These are phyloP conservation scores for Byssochlamys sp. DNA, from an alignment of 2,329 filamentous ascomycete genomes.

Conservation along the genomic window DNA sequence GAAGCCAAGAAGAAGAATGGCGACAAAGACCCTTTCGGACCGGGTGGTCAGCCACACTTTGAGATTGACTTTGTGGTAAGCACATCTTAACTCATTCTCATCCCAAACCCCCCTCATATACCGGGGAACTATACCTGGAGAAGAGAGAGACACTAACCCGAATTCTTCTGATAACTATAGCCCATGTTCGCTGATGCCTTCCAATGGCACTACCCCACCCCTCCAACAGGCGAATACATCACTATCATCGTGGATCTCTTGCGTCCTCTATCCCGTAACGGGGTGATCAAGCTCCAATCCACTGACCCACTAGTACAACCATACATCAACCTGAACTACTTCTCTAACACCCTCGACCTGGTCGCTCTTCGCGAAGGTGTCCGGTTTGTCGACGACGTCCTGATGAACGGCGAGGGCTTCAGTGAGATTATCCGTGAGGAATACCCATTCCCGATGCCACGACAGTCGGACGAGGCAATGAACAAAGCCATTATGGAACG, in stretches of 20 bases:
- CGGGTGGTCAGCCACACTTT: slow-evolving; percentile 50
- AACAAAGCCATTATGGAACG: slow-evolving; percentile 47
- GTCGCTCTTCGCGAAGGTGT: slow-evolving; percentile 50
- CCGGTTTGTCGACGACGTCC: slow-evolving; percentile 45
- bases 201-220: slow-evolving; percentile 38
- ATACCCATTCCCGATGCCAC: slow-evolving; percentile 55
- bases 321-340: slow-evolving; percentile 35
- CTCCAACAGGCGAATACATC: slow-evolving; percentile 39
- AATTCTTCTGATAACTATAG: neutral
- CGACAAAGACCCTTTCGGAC: slow-evolving; percentile 44
- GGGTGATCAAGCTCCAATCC: slow-evolving; percentile 31
- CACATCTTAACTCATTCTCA: neutral
- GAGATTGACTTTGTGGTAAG: slow-evolving; percentile 49
- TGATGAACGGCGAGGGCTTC: slow-evolving; percentile 49
- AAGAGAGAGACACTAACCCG: no score
- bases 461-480: slow-evolving; percentile 48
- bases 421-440: slow-evolving; percentile 31
- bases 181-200: slow-evolving; percentile 45
- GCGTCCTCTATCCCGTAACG: slow-evolving; percentile 36
- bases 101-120: neutral
- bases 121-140: no score
- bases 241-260: slow-evolving; percentile 46
- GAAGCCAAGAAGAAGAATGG: slow-evolving; percentile 31
- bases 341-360: slow-evolving; percentile 43
- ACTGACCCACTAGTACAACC: slow-evolving; percentile 27